A percentile compares a stretch with the other conserved stretches of the same genome.
Conservation (phyloP, 768 basidiomycete genomes). For the Heimioporus sp. region DNA sequence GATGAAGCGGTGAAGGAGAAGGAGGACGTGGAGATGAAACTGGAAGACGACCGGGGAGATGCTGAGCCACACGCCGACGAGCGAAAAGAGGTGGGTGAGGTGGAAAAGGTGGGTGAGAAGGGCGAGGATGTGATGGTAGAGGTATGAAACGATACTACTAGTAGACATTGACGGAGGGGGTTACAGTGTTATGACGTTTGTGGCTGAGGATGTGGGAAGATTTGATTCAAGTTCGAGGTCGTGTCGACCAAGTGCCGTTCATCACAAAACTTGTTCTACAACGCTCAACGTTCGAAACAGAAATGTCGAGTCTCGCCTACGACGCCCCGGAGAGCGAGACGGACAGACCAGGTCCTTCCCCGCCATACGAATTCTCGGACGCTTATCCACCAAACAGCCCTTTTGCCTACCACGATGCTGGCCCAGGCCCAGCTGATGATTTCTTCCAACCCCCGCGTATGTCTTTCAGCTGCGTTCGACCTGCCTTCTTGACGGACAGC, state of each 20-base stretch:
- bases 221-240: too few relatives aligned
- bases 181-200: neutral
- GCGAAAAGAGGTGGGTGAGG: constrained; percentile 9
- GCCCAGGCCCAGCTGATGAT: constrained; percentile 5
- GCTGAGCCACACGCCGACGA: constrained; percentile 1
- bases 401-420: neutral
- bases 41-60: constrained; percentile 15
- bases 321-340: constrained; percentile 20
- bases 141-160: constrained; percentile 12
- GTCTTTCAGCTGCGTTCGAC: constrained; percentile 7
- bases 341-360: constrained; percentile 7
- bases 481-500: constrained; percentile 4
- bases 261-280: too few relatives aligned
- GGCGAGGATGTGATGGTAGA: constrained; percentile 17
- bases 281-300: too few relatives aligned
- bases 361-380: constrained; percentile 2
- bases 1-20: constrained; percentile 2
- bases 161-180: neutral
- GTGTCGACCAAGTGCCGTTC: too few relatives aligned
- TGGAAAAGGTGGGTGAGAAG: neutral
- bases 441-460: constrained; percentile 23
- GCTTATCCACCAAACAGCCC: constrained; percentile 6
- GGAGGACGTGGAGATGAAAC: constrained; percentile 32
- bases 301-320: constrained; percentile 32
- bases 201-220: neutral